Percentiles rank a stretch among this genome's conserved stretches.
Conservation (phyloP, 1,284 basidiomycete genomes). For the Fomitopsis schrenkii region DNA sequence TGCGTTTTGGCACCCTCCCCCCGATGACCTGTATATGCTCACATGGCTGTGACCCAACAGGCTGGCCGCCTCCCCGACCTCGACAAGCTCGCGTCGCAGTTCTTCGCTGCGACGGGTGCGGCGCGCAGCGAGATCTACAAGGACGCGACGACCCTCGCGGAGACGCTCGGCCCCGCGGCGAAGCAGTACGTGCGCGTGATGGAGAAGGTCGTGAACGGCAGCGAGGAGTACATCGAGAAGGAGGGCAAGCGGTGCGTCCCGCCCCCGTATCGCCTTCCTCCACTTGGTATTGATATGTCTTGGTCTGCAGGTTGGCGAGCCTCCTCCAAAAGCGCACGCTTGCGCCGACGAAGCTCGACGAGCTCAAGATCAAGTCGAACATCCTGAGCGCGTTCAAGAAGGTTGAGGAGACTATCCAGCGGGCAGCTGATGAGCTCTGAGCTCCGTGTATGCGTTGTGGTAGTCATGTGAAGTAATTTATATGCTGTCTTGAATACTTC, state of each 20-base stretch:
- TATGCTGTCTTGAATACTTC: background rate
- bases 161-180: constrained; percentile 46
- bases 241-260: constrained; percentile 74
- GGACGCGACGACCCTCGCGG: constrained; percentile 52
- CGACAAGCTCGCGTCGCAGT: constrained; percentile 76
- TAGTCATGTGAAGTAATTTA: background rate
- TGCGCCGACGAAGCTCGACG: constrained; percentile 80
- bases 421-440: constrained; percentile 7
- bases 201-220: constrained; percentile 78
- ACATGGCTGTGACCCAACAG: constrained; percentile 25
- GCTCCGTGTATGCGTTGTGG: background rate
- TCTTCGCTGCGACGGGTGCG: constrained; percentile 61
- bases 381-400: constrained; percentile 76
- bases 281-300: background rate
- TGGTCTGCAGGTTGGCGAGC: constrained; percentile 47
- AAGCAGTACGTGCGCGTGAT: constrained; percentile 89
- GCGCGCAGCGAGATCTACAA: constrained; percentile 59
- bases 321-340: constrained; percentile 77
- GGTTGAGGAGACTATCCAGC: constrained; percentile 29
- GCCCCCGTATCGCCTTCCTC: background rate
- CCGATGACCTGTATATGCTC: background rate
- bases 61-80: constrained; percentile 82
- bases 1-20: constrained; percentile 26
- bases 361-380: constrained; percentile 91
- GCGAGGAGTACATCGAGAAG: constrained; percentile 80